Percentiles rank a stretch among this genome's conserved stretches.
These are phyloP conservation scores for Salpingoeca rosetta DNA, from an alignment of 78 protist species.

Conservation along the genomic window DNA sequence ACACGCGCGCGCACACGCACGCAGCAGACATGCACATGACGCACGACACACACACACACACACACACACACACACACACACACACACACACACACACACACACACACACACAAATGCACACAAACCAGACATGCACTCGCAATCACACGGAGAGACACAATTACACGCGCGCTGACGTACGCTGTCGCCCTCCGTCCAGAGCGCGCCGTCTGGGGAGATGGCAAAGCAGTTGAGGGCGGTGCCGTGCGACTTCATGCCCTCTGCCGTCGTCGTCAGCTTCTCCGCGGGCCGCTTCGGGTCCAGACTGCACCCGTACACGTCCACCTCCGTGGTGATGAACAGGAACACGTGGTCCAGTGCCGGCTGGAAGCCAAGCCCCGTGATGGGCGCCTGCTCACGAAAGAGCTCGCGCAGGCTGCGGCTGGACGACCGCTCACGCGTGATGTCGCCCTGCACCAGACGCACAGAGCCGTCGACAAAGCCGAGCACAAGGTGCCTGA, in stretches of 20 bases:
- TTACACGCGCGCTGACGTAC: too few species aligned
- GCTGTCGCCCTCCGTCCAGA: too few species aligned
- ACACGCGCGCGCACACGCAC: too few species aligned
- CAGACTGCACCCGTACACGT: not conserved
- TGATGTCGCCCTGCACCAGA: slow-evolving; percentile 29
- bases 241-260: not conserved
- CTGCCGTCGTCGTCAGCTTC: not conserved
- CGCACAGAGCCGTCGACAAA: slow-evolving; percentile 27
- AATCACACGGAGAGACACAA: too few species aligned
- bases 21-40: too few species aligned
- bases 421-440: slow-evolving; percentile 10
- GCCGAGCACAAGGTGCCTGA: slow-evolving; percentile 39
- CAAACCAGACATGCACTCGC: too few species aligned
- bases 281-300: not conserved
- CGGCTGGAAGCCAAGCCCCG: not conserved
- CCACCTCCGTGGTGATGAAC: not conserved
- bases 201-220: too few species aligned
- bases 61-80: too few species aligned
- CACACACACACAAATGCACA: too few species aligned
- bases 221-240: too few species aligned
- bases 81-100: too few species aligned
- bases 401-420: not conserved
- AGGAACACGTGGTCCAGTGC: not conserved
- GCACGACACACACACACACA: too few species aligned
- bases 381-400: not conserved